These are phyloP conservation scores for Drechslerella coelobrocha DNA, from an alignment of 2,329 filamentous ascomycete genomes.

Conservation along the genomic window DNA sequence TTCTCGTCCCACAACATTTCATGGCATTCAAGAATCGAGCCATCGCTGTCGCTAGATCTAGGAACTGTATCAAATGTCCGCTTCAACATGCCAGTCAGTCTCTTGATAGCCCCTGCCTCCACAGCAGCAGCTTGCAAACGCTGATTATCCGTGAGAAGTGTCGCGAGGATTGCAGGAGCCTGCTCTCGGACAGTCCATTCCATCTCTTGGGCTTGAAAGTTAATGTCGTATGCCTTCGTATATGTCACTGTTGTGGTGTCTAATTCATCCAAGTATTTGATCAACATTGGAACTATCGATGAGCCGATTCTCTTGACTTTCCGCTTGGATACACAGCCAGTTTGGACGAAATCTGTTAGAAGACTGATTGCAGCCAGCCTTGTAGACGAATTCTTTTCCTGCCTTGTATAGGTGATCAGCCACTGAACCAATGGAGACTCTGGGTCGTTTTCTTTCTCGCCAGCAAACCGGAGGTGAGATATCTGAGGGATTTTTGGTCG, in stretches of 20 bases:
- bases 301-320: constrained; percentile 71
- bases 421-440: constrained; percentile 77
- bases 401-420: constrained; percentile 70
- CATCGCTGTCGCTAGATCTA: constrained; percentile 19
- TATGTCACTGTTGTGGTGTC: constrained; percentile 59
- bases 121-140: constrained; percentile 81
- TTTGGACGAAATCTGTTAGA: constrained; percentile 72
- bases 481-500: constrained; percentile 29
- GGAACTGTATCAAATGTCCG: constrained; percentile 66
- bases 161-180: constrained; percentile 76
- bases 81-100: constrained; percentile 70
- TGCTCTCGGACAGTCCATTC: constrained; percentile 69
- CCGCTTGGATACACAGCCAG: constrained; percentile 69
- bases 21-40: constrained; percentile 65
- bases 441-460: constrained; percentile 38
- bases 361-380: constrained; percentile 73
- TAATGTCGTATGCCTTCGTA: constrained; percentile 58
- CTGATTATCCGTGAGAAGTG: constrained; percentile 78
- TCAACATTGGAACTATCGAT: constrained; percentile 73
- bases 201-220: constrained; percentile 57
- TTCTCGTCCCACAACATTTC: constrained; percentile 63
- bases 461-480: constrained; percentile 39
- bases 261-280: constrained; percentile 69
- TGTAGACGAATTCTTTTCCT: constrained; percentile 64
- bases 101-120: constrained; percentile 70